Conservation (phyloP, 2,329 filamentous ascomycete genomes). For the Ascosphaera acerosa region DNA sequence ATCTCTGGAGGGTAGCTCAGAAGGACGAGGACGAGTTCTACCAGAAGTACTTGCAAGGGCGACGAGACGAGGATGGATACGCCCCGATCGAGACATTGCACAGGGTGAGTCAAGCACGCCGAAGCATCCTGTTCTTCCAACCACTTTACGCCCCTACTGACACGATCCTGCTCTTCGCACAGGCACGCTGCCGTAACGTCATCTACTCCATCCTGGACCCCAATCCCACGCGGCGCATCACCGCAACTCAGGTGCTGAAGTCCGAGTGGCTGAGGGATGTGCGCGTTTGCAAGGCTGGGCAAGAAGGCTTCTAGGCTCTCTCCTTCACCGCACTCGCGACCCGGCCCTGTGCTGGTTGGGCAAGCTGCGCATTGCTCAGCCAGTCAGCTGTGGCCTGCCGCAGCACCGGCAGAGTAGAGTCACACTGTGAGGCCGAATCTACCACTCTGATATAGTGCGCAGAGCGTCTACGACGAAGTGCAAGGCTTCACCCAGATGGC, state of each 20-base stretch:
- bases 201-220: conserved; percentile 97
- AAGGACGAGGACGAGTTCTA: conserved; percentile 97
- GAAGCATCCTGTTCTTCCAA: conserved; percentile 3
- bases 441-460: too few relatives aligned
- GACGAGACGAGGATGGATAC: conserved; percentile 86
- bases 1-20: conserved; percentile 90
- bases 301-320: conserved; percentile 50
- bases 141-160: conserved; percentile 5
- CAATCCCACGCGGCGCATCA: conserved; percentile 76
- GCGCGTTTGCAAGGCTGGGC: conserved; percentile 84
- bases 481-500: too few relatives aligned
- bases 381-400: too few relatives aligned
- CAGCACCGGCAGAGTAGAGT: too few relatives aligned
- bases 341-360: too few relatives aligned
- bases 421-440: too few relatives aligned
- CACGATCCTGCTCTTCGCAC: too few relatives aligned
- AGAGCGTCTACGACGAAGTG: too few relatives aligned
- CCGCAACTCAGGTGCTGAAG: conserved; percentile 85
- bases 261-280: conserved; percentile 98
- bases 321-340: background rate
- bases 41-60: conserved; percentile 72
- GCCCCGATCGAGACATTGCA: conserved; percentile 88
- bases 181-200: conserved; percentile 94
- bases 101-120: conserved; percentile 68
- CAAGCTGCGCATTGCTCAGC: too few relatives aligned